phyloP scores from a whole-genome alignment of 768 basidiomycete species.

The Lactifluus subvellereus region DNA sequence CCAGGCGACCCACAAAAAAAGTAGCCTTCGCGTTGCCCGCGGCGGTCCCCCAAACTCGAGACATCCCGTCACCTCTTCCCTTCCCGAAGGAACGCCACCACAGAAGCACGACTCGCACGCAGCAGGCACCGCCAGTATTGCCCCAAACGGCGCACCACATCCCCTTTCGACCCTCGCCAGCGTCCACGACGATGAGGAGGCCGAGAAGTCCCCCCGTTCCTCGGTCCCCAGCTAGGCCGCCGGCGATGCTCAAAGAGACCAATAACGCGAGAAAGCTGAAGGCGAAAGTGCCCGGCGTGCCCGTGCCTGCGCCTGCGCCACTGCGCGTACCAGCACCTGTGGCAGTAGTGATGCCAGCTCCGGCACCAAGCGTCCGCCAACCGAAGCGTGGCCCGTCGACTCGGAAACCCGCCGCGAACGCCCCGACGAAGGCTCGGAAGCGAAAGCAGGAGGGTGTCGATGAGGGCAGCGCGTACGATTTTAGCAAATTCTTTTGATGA shows the following conservation, averaged over 20 bases:
- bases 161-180: too few species aligned
- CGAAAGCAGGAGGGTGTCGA: slow-evolving; percentile 25
- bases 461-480: slow-evolving; percentile 47
- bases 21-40: slow-evolving; percentile 27
- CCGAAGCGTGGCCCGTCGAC: neutral
- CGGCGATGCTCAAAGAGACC: neutral
- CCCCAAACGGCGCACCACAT: neutral
- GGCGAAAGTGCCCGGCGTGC: neutral
- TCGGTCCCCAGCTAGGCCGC: neutral
- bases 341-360: too few species aligned
- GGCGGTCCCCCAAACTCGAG: neutral
- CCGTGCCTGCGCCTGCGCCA: neutral
- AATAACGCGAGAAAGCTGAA: neutral
- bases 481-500: slow-evolving; percentile 47
- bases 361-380: neutral
- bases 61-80: neutral
- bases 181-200: too few species aligned
- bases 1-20: slow-evolving; percentile 32
- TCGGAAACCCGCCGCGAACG: slow-evolving; percentile 34
- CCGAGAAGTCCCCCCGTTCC: neutral
- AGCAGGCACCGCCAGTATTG: neutral
- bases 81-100: neutral
- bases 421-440: slow-evolving; percentile 25
- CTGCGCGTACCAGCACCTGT: neutral
- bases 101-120: neutral